Percentiles rank a stretch among this genome's conserved stretches.
phyloP scores from a whole-genome alignment of 805 yeast genomes.

The Kazachstania viticola region DNA sequence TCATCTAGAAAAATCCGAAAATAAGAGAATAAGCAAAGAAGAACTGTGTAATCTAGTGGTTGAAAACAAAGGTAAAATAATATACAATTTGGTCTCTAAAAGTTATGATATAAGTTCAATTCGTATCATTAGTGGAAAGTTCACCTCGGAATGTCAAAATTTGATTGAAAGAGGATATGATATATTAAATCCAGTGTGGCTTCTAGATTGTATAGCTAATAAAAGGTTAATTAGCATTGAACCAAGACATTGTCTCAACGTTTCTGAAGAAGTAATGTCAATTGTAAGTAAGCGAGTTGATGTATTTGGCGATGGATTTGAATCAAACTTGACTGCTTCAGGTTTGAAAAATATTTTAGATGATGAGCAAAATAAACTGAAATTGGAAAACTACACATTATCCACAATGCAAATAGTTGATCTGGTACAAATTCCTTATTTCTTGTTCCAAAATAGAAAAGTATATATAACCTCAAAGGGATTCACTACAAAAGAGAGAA shows the following conservation, averaged over 20 bases:
- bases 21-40: slow-evolving; percentile 21
- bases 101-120: slow-evolving; percentile 6
- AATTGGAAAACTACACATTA: neutral
- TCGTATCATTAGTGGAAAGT: slow-evolving; percentile 30
- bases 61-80: slow-evolving; percentile 41
- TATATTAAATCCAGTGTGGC: slow-evolving; percentile 59
- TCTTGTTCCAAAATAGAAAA: slow-evolving; percentile 28
- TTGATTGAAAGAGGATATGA: slow-evolving; percentile 42
- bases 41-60: slow-evolving; percentile 31
- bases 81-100: slow-evolving; percentile 25
- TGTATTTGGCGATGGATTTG: slow-evolving; percentile 50
- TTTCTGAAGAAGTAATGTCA: slow-evolving; percentile 23
- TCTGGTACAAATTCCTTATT: slow-evolving; percentile 13
- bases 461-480: slow-evolving; percentile 24
- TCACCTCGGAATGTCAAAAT: slow-evolving; percentile 30
- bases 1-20: slow-evolving; percentile 16
- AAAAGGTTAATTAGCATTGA: slow-evolving; percentile 40
- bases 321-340: slow-evolving; percentile 4
- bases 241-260: slow-evolving; percentile 43
- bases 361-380: neutral
- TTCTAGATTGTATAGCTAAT: slow-evolving; percentile 41
- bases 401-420: neutral
- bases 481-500: slow-evolving; percentile 3
- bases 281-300: slow-evolving; percentile 36
- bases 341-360: neutral